Evolutionary conservation across 768 basidiomycete genomes (phyloP).

Genomic region (Suillus discolor): DNA sequence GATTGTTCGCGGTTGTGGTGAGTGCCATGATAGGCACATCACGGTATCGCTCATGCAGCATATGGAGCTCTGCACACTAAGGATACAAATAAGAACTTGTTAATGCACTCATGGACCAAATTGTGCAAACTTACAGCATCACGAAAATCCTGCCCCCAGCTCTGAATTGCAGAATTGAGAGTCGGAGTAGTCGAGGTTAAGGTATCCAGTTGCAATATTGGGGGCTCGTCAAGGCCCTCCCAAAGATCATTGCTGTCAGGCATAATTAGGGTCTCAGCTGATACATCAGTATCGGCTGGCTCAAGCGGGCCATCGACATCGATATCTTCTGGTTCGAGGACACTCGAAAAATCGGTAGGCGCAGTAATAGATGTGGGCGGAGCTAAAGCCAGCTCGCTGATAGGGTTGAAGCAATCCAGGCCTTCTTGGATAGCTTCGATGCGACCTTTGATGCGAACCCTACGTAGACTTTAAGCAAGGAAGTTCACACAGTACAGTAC

Average conservation of each 20-base stretch:
- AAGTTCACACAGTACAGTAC: conserved; percentile 11
- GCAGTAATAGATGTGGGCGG: conserved; percentile 1
- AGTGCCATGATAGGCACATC: conserved; percentile 91
- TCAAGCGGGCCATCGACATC: conserved; percentile 16
- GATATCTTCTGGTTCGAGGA: conserved; percentile 2
- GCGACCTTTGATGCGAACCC: conserved; percentile 39
- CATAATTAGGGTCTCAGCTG: conserved; percentile 21
- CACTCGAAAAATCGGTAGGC: neutral
- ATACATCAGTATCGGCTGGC: conserved; percentile 25
- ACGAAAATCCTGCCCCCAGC: conserved; percentile 95
- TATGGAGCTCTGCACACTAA: conserved; percentile 70
- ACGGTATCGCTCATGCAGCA: conserved; percentile 75
- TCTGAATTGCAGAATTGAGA: conserved; percentile 52
- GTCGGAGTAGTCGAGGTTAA: conserved; percentile 25
- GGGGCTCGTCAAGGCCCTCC: conserved; percentile 43
- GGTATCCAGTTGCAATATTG: conserved; percentile 31
- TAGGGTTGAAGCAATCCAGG: conserved; percentile 24
- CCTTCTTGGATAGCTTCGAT: conserved; percentile 40
- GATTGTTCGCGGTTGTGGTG: conserved; percentile 89
- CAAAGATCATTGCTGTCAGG: conserved; percentile 53
- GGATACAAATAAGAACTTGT: neutral
- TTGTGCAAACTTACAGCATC: conserved; percentile 56
- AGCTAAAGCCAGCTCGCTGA: neutral
- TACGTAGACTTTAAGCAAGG: conserved; percentile 25
- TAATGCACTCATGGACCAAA: neutral